phyloP scores from a whole-genome alignment of 805 yeast species.

The Yarrowia yakushimensis region DNA sequence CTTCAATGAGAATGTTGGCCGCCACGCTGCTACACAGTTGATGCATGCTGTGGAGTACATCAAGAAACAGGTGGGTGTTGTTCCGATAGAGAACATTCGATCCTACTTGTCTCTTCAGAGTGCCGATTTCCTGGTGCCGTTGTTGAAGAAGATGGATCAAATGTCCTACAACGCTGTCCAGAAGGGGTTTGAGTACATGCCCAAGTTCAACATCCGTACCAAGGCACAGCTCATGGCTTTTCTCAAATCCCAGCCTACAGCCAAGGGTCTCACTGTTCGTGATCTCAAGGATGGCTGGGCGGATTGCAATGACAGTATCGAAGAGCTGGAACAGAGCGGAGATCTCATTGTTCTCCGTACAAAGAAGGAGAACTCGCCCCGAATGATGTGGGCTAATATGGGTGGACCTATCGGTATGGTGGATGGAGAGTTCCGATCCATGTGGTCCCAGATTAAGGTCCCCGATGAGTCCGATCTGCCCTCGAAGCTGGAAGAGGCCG shows the following conservation, averaged over 20 bases:
- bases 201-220: constrained; percentile 81
- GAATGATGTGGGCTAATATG: constrained; percentile 84
- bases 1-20: constrained; percentile 41
- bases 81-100: constrained; percentile 60
- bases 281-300: constrained; percentile 91
- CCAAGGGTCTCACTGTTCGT: constrained; percentile 80
- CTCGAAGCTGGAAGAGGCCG: constrained; percentile 67
- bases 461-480: constrained; percentile 84
- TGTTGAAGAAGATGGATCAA: constrained; percentile 72
- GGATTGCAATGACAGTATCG: constrained; percentile 75
- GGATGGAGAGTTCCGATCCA: constrained; percentile 74
- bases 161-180: constrained; percentile 61
- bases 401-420: constrained; percentile 71
- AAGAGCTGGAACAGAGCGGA: constrained; percentile 70
- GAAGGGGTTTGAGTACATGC: constrained; percentile 76
- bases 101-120: constrained; percentile 60
- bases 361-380: constrained; percentile 90
- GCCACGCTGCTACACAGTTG: constrained; percentile 77
- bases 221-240: constrained; percentile 72
- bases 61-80: constrained; percentile 64
- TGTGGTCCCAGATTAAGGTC: constrained; percentile 76
- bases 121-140: constrained; percentile 63
- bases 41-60: constrained; percentile 89
- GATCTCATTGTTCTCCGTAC: constrained; percentile 81
- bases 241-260: constrained; percentile 76